Percentiles rank a stretch among this genome's conserved stretches.
Evolutionary conservation across 1,139 yeast genomes (phyloP).

Genomic region (Suhomyces atakaporum): DNA sequence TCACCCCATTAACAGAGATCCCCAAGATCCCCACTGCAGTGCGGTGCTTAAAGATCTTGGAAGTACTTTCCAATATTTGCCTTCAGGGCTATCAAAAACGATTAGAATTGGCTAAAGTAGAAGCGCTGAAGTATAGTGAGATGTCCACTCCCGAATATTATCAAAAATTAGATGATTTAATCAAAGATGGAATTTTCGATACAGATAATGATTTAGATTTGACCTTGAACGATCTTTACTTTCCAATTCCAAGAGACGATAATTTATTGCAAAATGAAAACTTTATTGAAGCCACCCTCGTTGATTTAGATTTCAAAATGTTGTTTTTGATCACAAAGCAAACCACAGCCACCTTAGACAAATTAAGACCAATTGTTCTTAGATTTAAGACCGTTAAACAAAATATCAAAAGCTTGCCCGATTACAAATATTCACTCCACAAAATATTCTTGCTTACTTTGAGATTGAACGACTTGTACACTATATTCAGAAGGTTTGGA

Average conservation of each 20-base stretch:
- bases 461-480: slow-evolving; percentile 49
- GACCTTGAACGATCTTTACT: slow-evolving; percentile 14
- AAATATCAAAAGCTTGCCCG: slow-evolving; percentile 18
- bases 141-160: slow-evolving; percentile 16
- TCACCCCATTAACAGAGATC: slow-evolving; percentile 33
- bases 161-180: slow-evolving; percentile 10
- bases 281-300: slow-evolving; percentile 32
- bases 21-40: slow-evolving; percentile 32
- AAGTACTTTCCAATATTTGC: slow-evolving; percentile 39
- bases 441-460: slow-evolving; percentile 47
- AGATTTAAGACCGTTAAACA: slow-evolving; percentile 23
- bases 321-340: slow-evolving; percentile 27
- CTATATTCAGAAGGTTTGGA: slow-evolving; percentile 45
- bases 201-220: slow-evolving; percentile 16
- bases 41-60: slow-evolving; percentile 41
- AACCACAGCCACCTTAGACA: slow-evolving; percentile 25
- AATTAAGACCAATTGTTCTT: slow-evolving; percentile 28
- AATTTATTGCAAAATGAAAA: slow-evolving; percentile 13
- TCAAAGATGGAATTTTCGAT: slow-evolving; percentile 13
- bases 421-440: slow-evolving; percentile 47
- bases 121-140: slow-evolving; percentile 18
- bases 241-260: slow-evolving; percentile 16
- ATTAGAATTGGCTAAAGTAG: slow-evolving; percentile 43
- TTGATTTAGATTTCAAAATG: slow-evolving; percentile 47
- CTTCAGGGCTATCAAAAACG: slow-evolving; percentile 51